A percentile compares a stretch with the other conserved stretches of the same genome.
Evolutionary conservation across 148 eudicot species (phyloP).

Genomic region (Rhododendron ovatum): DNA sequence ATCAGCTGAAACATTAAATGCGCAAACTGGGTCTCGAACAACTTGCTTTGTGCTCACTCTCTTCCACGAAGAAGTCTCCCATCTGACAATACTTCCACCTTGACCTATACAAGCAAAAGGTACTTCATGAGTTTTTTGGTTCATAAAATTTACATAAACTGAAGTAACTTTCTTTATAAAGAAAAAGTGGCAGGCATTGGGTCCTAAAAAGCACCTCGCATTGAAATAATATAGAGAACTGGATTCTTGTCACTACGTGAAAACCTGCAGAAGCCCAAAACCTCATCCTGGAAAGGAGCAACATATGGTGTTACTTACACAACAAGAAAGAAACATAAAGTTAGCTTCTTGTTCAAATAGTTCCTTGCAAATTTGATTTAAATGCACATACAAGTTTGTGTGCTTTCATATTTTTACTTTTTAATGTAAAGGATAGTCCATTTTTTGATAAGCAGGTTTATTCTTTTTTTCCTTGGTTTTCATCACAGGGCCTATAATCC

Average conservation of each 20-base stretch:
- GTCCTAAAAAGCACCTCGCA: constrained; percentile 40
- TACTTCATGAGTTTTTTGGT: neutral
- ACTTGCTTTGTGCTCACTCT: constrained; percentile 58
- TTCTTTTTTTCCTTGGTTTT: neutral
- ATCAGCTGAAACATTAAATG: constrained; percentile 75
- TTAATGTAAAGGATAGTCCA: neutral
- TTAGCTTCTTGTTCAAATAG: neutral
- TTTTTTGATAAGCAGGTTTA: neutral
- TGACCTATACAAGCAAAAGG: constrained; percentile 37
- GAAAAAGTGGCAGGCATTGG: neutral
- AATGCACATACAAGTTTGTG: too few species aligned
- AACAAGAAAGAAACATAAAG: neutral
- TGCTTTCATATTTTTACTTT: neutral
- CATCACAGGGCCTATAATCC: neutral
- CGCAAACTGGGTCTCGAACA: constrained; percentile 60
- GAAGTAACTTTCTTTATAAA: neutral
- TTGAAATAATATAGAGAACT: constrained; percentile 50
- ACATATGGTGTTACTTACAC: constrained; percentile 6
- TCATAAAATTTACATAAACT: neutral
- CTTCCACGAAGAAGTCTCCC: constrained; percentile 75
- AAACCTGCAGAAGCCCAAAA: constrained; percentile 67
- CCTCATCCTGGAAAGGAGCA: constrained; percentile 54
- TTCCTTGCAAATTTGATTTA: neutral
- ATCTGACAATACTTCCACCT: constrained; percentile 69
- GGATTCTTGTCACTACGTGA: constrained; percentile 45